Evolutionary conservation across 768 basidiomycete species (phyloP).

Genomic region (Kwoniella bestiolae): DNA sequence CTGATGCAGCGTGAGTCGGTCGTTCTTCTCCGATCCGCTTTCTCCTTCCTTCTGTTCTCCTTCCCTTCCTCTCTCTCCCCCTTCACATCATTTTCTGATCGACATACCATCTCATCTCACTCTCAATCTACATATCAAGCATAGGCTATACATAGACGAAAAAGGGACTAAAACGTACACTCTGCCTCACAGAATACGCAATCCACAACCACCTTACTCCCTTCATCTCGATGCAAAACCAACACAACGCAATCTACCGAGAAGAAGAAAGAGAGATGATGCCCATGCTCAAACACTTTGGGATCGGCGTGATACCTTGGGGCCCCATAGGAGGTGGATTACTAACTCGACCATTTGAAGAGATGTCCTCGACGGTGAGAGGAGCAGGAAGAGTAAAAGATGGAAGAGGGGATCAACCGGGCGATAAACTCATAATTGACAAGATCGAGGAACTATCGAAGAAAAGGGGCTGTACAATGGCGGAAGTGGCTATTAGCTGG

Average conservation of each 20-base stretch:
- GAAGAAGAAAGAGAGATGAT: constrained; percentile 64
- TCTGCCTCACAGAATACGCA: constrained; percentile 64
- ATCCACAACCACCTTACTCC: constrained; percentile 65
- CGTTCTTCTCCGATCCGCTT: not conserved
- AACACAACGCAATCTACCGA: constrained; percentile 67
- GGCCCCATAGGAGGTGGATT: constrained; percentile 61
- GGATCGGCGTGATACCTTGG: constrained; percentile 67
- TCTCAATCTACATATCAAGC: no score
- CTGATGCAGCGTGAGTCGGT: constrained; percentile 49
- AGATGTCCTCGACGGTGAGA: constrained; percentile 55
- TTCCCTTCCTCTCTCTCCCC: not conserved
- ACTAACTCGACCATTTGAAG: constrained; percentile 59
- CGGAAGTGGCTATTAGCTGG: constrained; percentile 65
- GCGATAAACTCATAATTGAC: constrained; percentile 34
- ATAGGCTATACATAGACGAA: no score
- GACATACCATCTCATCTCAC: no score
- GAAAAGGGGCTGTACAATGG: constrained; percentile 64
- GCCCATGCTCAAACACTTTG: constrained; percentile 57
- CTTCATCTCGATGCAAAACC: constrained; percentile 75
- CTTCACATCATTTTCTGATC: no score
- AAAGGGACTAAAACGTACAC: no score
- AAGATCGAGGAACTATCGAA: constrained; percentile 67
- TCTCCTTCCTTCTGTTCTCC: not conserved
- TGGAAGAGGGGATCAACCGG: constrained; percentile 22
- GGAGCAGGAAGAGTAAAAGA: constrained; percentile 18